Evolutionary conservation across 805 yeast species (phyloP), one percentile per base, ranked within the genome.

Genomic region (Vanderwaltozyma yarrowii): DNA sequence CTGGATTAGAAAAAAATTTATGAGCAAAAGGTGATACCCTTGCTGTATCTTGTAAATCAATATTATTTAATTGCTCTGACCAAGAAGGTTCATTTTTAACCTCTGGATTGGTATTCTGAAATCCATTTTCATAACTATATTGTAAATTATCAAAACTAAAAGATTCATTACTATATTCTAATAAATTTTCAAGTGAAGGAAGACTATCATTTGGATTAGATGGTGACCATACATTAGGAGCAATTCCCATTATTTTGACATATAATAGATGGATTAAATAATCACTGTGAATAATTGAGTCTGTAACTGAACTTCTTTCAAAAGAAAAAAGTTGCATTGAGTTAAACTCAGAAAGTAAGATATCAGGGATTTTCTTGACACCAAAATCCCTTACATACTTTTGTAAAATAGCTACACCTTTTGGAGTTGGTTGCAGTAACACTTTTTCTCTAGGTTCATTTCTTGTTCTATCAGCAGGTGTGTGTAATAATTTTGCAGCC

Each of bases 1-100:
- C 94, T 0, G 96, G 96, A 50, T 88, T 88, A 4, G 89, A 78
- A 62, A 86, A 86, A 51, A 73, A 84, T 30, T 73, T 69, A 50
- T 84, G 94, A 39, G 75, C 73, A 45, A 80, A 78, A 0, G 95
- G 94, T 5, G 84, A 76, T 5, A 42, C 46, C 37, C 68, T 51
- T 5, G 32, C 19, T 30, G 47, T 45, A 16, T 51, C 45, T 15
- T 44, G 36, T 17, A 55, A 28, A 11, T 44, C 38, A 2, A 25
- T 6, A 5, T 40, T 38, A 2, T 31, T 32, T 3, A 46, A 35
- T 30, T 47, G 46, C 19, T 44, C 44, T 7, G 32, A 29, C 50
- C 52, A 46, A 10, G 47, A 34, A 7, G 30, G 12, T 2, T 40
- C 37, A 24, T 32, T 24, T 17, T 33, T 31, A 14, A 16, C n/a